Evolutionary conservation across 129 eudicot genomes (phyloP).

Genomic region (Calendula officinalis): DNA sequence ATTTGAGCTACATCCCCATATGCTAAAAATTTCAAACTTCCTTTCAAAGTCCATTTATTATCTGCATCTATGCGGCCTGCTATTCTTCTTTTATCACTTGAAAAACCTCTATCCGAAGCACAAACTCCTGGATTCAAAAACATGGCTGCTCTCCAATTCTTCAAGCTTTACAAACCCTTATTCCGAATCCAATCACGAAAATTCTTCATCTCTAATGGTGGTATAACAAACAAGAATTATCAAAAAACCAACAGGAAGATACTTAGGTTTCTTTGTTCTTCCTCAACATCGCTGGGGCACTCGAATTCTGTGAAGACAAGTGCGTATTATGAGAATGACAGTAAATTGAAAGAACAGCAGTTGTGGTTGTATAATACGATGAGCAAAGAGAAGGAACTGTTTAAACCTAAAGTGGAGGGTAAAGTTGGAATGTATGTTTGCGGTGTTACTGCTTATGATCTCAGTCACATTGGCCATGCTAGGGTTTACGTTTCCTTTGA

Average conservation of each 20-base stretch:
- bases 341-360: slow-evolving; percentile 16
- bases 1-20: slow-evolving; percentile 91
- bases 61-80: no score
- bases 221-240: background rate
- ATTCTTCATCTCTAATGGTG: slow-evolving; percentile 6
- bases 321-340: background rate
- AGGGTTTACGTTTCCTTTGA: slow-evolving; percentile 81
- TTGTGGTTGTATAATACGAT: slow-evolving; percentile 75
- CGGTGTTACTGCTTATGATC: slow-evolving; percentile 89
- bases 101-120: no score
- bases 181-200: slow-evolving; percentile 16
- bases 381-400: slow-evolving; percentile 66
- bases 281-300: slow-evolving; percentile 27
- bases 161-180: slow-evolving; percentile 25
- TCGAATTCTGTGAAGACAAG: background rate
- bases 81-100: no score
- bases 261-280: slow-evolving; percentile 22
- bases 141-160: slow-evolving; percentile 22
- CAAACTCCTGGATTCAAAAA: no score
- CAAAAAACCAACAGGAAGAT: background rate
- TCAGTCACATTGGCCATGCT: slow-evolving; percentile 92
- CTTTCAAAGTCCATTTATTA: no score
- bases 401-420: slow-evolving; percentile 54
- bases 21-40: no score
- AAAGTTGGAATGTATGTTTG: slow-evolving; percentile 91